Evolutionary conservation across 2,329 filamentous ascomycete species (phyloP).

Genomic region (Calonectria fujianensis): DNA sequence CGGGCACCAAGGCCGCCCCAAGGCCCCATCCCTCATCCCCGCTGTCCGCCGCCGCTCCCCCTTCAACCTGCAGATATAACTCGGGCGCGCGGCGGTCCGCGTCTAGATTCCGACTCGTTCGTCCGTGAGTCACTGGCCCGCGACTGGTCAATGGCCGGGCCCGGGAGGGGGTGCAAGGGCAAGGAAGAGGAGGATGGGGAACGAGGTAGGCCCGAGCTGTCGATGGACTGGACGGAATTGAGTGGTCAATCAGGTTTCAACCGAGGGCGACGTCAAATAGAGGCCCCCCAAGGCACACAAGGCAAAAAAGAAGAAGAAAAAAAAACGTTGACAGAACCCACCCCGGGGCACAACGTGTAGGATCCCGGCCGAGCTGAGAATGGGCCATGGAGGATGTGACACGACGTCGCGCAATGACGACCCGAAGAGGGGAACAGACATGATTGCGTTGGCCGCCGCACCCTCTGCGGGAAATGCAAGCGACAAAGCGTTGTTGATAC

Average conservation of each 20-base stretch:
- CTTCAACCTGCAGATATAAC: slow-evolving; percentile 3
- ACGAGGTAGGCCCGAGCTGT: slow-evolving; percentile 8
- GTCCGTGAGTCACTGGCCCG: slow-evolving; percentile 33
- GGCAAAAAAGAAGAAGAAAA: background rate
- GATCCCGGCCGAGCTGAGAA: slow-evolving; percentile 23
- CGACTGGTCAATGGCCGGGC: slow-evolving; percentile 35
- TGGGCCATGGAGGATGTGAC: slow-evolving; percentile 25
- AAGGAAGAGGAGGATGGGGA: background rate
- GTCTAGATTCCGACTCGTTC: slow-evolving; percentile 30
- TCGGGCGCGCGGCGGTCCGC: slow-evolving; percentile 17
- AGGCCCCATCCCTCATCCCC: background rate
- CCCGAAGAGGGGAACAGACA: background rate
- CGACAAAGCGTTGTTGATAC: slow-evolving; percentile 19
- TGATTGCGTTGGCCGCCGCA: slow-evolving; percentile 10
- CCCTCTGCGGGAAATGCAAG: background rate
- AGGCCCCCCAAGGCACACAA: background rate
- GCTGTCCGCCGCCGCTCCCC: background rate
- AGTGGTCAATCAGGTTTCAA: slow-evolving; percentile 26
- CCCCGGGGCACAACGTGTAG: slow-evolving; percentile 7
- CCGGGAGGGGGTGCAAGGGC: background rate
- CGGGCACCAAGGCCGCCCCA: slow-evolving; percentile 1
- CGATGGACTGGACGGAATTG: slow-evolving; percentile 12
- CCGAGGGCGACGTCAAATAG: slow-evolving; percentile 5
- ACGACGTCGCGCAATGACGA: slow-evolving; percentile 14
- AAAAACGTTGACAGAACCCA: slow-evolving; percentile 9